A percentile compares a stretch with the other conserved stretches of the same genome.
These are phyloP conservation scores for Vanrija sp. DNA, from an alignment of 1,284 basidiomycete genomes.

Conservation along the genomic window DNA sequence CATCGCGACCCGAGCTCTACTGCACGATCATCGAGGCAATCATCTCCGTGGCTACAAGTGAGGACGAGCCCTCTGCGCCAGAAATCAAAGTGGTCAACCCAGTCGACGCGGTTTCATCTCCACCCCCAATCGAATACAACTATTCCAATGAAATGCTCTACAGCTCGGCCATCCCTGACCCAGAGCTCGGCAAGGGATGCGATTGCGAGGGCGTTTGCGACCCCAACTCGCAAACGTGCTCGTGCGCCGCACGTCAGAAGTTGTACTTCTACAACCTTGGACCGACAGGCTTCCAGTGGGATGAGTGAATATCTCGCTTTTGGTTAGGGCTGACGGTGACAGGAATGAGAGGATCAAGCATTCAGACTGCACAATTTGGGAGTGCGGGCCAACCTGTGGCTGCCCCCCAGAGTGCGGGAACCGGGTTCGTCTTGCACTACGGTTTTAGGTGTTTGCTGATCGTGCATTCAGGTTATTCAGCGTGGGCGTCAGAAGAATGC, in stretches of 20 bases:
- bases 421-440: slow-evolving; percentile 56
- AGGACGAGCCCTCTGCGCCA: slow-evolving; percentile 64
- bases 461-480: slow-evolving; percentile 64
- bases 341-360: slow-evolving; percentile 55
- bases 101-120: slow-evolving; percentile 63
- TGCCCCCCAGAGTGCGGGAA: slow-evolving; percentile 78
- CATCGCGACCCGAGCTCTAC: slow-evolving; percentile 15
- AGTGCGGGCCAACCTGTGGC: slow-evolving; percentile 76
- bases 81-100: slow-evolving; percentile 62
- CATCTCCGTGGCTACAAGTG: slow-evolving; percentile 57
- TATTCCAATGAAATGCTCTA: slow-evolving; percentile 59
- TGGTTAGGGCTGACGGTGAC: slow-evolving; percentile 17
- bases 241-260: slow-evolving; percentile 62
- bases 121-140: slow-evolving; percentile 42
- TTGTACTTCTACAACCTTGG: slow-evolving; percentile 45
- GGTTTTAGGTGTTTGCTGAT: neutral
- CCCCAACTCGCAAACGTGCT: slow-evolving; percentile 63
- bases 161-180: slow-evolving; percentile 61
- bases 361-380: slow-evolving; percentile 66
- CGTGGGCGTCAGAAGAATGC: slow-evolving; percentile 65
- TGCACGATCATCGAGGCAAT: slow-evolving; percentile 57
- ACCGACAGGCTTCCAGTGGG: slow-evolving; percentile 62
- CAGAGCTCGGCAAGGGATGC: slow-evolving; percentile 65
- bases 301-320: slow-evolving; percentile 37
- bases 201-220: slow-evolving; percentile 68